phyloP scores from a whole-genome alignment of 2,329 filamentous ascomycete species.

The Aspergillus sp. region DNA sequence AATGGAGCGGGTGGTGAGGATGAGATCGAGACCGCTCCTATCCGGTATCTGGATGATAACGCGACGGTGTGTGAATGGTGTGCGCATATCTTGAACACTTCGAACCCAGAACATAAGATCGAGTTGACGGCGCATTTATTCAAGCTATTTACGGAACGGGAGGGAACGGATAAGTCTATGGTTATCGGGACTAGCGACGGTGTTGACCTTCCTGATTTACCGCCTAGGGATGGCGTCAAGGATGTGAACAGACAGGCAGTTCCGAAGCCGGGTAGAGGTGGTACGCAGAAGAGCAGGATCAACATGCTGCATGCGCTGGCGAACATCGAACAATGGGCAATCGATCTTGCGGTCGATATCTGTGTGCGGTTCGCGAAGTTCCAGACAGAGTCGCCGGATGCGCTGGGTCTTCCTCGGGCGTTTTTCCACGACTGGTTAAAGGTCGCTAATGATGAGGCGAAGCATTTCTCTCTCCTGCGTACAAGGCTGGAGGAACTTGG shows the following conservation, averaged over 20 bases:
- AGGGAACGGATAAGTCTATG: slow-evolving; percentile 45
- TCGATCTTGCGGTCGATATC: slow-evolving; percentile 52
- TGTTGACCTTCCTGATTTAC: slow-evolving; percentile 41
- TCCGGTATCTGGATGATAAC: slow-evolving; percentile 42
- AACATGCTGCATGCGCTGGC: slow-evolving; percentile 52
- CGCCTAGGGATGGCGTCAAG: slow-evolving; percentile 44
- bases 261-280: slow-evolving; percentile 46
- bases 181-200: slow-evolving; percentile 42
- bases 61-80: slow-evolving; percentile 53
- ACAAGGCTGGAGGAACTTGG: slow-evolving; percentile 50
- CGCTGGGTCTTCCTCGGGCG: slow-evolving; percentile 41
- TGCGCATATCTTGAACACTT: slow-evolving; percentile 49
- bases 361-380: slow-evolving; percentile 51
- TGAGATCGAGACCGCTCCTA: slow-evolving; percentile 16
- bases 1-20: not conserved
- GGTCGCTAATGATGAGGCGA: slow-evolving; percentile 52
- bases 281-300: slow-evolving; percentile 48
- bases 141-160: slow-evolving; percentile 43
- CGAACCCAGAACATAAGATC: slow-evolving; percentile 51
- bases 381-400: slow-evolving; percentile 33
- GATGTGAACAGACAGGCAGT: slow-evolving; percentile 45
- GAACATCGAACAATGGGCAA: slow-evolving; percentile 54
- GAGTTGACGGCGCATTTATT: slow-evolving; percentile 50
- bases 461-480: slow-evolving; percentile 52
- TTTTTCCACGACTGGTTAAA: slow-evolving; percentile 54